A percentile compares a stretch with the other conserved stretches of the same genome.
phyloP scores from a whole-genome alignment of 352 stramenopile species.

The Phytophthora kernoviae region DNA sequence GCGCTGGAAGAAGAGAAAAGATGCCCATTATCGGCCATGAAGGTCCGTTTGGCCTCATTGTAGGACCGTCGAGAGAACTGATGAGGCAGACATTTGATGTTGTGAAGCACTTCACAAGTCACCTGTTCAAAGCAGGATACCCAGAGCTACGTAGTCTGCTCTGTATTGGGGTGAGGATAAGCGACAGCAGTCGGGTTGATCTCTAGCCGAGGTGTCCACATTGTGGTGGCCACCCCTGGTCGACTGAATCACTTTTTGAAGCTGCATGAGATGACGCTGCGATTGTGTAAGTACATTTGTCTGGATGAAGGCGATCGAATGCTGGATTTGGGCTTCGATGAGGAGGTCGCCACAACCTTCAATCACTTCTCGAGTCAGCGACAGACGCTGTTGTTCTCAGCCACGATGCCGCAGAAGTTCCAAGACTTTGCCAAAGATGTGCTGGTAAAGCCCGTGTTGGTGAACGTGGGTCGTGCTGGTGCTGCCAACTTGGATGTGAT shows the following conservation, averaged over 20 bases:
- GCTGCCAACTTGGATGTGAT: conserved; percentile 99
- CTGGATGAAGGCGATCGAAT: conserved; percentile 99
- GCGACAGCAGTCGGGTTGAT: conserved; percentile 91
- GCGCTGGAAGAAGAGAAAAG: conserved; percentile 97
- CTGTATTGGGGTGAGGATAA: conserved; percentile 97
- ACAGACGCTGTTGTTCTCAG: conserved; percentile 98
- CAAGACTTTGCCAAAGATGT: conserved; percentile 98
- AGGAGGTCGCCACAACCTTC: conserved; percentile 96
- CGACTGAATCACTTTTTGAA: conserved; percentile 98
- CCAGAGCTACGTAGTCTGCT: conserved; percentile 92
- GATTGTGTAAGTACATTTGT: conserved; percentile 97
- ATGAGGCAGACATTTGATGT: conserved; percentile 98
- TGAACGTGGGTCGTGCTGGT: conserved; percentile 98
- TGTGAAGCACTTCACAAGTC: conserved; percentile 92
- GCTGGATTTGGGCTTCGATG: conserved; percentile 95
- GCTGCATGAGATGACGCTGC: conserved; percentile 93
- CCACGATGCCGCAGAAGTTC: conserved; percentile 99
- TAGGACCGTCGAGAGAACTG: conserved; percentile 97
- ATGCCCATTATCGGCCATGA: conserved; percentile 94
- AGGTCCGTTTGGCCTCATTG: conserved; percentile 96
- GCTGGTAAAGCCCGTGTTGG: conserved; percentile 96
- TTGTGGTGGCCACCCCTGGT: conserved; percentile 96
- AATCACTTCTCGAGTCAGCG: conserved; percentile 97
- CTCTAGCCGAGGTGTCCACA: conserved; percentile 92
- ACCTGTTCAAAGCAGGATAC: conserved; percentile 71